Conservation (phyloP, 75 land plant species). For the Pseudotsuga menziesii region DNA sequence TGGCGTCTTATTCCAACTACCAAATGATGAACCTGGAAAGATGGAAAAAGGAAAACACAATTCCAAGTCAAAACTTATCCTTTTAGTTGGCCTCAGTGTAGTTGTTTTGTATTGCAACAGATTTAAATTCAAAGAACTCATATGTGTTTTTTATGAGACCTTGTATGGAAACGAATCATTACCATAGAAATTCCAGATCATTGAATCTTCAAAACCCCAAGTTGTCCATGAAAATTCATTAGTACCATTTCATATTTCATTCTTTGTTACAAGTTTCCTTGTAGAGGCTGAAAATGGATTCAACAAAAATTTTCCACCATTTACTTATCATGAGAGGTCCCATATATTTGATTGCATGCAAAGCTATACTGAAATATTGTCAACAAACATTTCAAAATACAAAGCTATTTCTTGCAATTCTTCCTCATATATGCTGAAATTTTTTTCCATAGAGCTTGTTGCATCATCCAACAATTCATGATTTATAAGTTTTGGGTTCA, state of each 20-base stretch:
- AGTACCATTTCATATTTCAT: neutral
- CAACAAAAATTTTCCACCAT: neutral
- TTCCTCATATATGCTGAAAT: no score
- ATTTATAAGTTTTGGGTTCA: no score
- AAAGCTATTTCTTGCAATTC: no score
- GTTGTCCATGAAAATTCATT: neutral
- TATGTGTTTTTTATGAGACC: neutral
- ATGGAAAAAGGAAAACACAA: no score
- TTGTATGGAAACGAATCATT: neutral
- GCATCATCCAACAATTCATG: no score
- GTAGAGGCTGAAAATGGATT: neutral
- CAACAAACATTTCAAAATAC: no score
- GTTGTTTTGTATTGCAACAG: neutral
- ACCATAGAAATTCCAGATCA: neutral
- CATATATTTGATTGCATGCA: neutral
- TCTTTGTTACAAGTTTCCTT: neutral
- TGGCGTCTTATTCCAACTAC: no score
- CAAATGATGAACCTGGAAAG: no score
- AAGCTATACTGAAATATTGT: no score
- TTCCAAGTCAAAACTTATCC: no score
- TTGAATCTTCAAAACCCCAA: neutral
- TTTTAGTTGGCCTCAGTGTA: no score
- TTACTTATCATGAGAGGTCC: conserved; percentile 21
- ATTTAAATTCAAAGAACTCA: neutral
- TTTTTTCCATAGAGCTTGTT: no score